Evolutionary conservation across 805 yeast genomes (phyloP).

Genomic region (Starmerella etchellsii): DNA sequence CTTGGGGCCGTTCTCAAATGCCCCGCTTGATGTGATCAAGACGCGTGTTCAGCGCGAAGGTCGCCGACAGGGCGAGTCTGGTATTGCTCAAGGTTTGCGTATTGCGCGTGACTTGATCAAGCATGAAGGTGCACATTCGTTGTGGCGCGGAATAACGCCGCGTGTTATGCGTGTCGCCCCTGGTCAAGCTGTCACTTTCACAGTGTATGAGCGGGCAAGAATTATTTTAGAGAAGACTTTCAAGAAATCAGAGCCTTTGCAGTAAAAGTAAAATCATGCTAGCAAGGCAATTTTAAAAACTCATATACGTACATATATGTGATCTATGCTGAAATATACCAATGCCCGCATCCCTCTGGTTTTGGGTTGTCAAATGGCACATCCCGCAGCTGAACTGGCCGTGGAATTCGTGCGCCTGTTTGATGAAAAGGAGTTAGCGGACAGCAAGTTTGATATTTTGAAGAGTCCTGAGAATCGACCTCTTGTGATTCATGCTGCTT

Average conservation of each 20-base stretch:
- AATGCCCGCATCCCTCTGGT: too few species aligned
- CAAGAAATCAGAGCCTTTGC: neutral
- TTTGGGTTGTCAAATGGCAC: neutral
- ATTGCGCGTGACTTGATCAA: slow-evolving; percentile 69
- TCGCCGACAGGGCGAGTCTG: slow-evolving; percentile 47
- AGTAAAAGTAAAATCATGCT: neutral
- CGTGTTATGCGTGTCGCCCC: slow-evolving; percentile 99
- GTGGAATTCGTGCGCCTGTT: neutral
- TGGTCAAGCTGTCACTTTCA: slow-evolving; percentile 97
- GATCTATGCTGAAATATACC: too few species aligned
- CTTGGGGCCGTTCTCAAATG: slow-evolving; percentile 92
- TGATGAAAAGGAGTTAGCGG: too few species aligned
- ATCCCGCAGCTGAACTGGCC: neutral
- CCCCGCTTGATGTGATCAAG: slow-evolving; percentile 93
- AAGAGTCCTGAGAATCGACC: neutral
- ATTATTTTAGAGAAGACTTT: slow-evolving; percentile 35
- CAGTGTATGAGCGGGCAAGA: slow-evolving; percentile 85
- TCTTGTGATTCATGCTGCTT: slow-evolving; percentile 3
- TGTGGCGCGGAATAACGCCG: slow-evolving; percentile 96
- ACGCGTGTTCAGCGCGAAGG: slow-evolving; percentile 91
- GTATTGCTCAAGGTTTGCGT: slow-evolving; percentile 62
- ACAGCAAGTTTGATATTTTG: too few species aligned
- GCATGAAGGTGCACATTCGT: slow-evolving; percentile 79
- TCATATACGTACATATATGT: too few species aligned
- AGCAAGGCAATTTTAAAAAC: too few species aligned